phyloP scores from a whole-genome alignment of 164 flowering plant genomes.

The Aristolochia fimbriata region DNA sequence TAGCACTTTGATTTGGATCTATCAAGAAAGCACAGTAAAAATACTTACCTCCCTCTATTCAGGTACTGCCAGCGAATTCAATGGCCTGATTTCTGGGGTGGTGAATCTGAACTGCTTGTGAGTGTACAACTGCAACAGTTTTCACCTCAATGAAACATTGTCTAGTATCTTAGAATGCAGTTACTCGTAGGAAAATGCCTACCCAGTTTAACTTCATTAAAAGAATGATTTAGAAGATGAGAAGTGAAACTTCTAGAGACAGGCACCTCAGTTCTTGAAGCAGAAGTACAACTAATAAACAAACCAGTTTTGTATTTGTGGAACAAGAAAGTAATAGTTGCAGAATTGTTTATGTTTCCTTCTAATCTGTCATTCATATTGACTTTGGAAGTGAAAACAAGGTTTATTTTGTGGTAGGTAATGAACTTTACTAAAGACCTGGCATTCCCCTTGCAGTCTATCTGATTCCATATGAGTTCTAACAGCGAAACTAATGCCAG shows the following conservation, averaged over 20 bases:
- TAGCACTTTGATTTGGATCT: not conserved
- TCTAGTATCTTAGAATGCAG: too few species aligned
- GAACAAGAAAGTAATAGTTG: not conserved
- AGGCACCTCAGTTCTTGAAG: too few species aligned
- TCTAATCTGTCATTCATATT: not conserved
- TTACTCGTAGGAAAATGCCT: too few species aligned
- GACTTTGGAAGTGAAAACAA: not conserved
- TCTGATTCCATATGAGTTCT: too few species aligned
- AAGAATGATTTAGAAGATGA: too few species aligned
- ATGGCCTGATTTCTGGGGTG: conserved; percentile 87
- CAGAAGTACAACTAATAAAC: too few species aligned
- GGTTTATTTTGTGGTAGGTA: not conserved
- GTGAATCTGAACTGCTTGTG: conserved; percentile 87
- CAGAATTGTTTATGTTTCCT: not conserved
- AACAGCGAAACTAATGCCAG: conserved; percentile 19
- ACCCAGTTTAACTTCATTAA: too few species aligned
- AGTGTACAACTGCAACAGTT: conserved; percentile 14
- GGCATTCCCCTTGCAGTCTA: too few species aligned
- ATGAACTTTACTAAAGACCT: too few species aligned
- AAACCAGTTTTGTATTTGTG: too few species aligned
- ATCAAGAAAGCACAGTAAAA: not conserved
- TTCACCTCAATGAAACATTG: too few species aligned
- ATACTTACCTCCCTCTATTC: conserved; percentile 1
- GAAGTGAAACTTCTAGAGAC: too few species aligned
- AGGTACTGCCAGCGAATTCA: conserved; percentile 88